Evolutionary conservation across 768 basidiomycete species (phyloP).

Genomic region (Leccinum boreale): DNA sequence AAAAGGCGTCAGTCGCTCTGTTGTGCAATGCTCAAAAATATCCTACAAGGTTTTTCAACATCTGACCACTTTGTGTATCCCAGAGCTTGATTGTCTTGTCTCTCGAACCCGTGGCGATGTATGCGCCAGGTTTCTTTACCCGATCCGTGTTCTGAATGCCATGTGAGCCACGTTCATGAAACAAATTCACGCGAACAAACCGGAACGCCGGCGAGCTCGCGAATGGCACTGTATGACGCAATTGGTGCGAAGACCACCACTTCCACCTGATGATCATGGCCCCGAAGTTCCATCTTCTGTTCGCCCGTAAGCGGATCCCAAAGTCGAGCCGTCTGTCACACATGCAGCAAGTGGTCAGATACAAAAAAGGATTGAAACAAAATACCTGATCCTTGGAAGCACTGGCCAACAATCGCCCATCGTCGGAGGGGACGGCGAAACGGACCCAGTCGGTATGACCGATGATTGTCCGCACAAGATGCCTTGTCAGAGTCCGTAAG

Average conservation of each 20-base stretch:
- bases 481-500: slow-evolving; percentile 39
- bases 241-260: slow-evolving; percentile 77
- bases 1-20: slow-evolving; percentile 7
- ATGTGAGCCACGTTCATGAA: slow-evolving; percentile 1
- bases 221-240: slow-evolving; percentile 69
- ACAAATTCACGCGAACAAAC: slow-evolving; percentile 37
- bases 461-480: slow-evolving; percentile 69
- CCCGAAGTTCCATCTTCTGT: slow-evolving; percentile 77
- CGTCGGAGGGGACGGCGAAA: slow-evolving; percentile 57
- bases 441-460: slow-evolving; percentile 89
- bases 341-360: not conserved
- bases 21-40: not conserved
- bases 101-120: slow-evolving; percentile 78
- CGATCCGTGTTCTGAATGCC: slow-evolving; percentile 46
- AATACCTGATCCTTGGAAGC: slow-evolving; percentile 86
- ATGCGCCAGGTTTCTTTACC: slow-evolving; percentile 50
- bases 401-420: slow-evolving; percentile 73
- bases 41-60: slow-evolving; percentile 70
- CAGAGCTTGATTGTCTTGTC: slow-evolving; percentile 93
- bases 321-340: slow-evolving; percentile 64
- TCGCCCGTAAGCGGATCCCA: slow-evolving; percentile 74
- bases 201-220: slow-evolving; percentile 71
- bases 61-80: slow-evolving; percentile 82
- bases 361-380: not conserved
- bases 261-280: slow-evolving; percentile 86